Base-by-base conservation (phyloP, 306 rosid genomes). In the Corylus heterophylla region DNA sequence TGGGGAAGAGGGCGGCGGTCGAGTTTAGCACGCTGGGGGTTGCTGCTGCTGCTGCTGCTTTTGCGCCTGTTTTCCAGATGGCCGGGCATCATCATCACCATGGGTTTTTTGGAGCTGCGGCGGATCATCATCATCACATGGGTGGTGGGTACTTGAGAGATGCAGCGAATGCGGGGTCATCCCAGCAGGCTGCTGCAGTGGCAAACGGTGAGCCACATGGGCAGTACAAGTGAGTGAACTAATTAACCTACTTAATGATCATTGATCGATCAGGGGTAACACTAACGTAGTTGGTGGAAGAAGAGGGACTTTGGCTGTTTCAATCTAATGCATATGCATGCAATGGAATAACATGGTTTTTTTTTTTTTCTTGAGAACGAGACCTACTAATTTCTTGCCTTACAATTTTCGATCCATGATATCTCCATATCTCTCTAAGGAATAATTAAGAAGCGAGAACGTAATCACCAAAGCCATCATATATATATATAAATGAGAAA, bases 1-100 rank as follows among this genome's bases (percentile, higher is more conserved):
- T 85, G 12, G 86, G 86, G 17, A 87, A 85, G 80, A 83, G 90
- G 29, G 7, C 42, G 29, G 7, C 42, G 8, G 72, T 67, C 0
- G 72, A 67, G 27, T 67, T 67, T 42, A 49, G 72, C 29, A n/a
- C 72, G 12, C 35, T 81, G 2, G 86, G 83, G 5, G 74, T 54
- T 49, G 82, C 84, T 12, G 52, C 52, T 2, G 50, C 50, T 5
- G 52, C 52, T 48, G 17, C 87, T 69, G 85, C 82, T 12, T 86
- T 86, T 67, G 85, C 82, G 0, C 81, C 88, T 2, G 80, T 67
- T 8, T 89, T 84, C 84, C 93, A 83, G 51, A 73, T 80, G 61
- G 76, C 79, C 29, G 62, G 45, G 3, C 84, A 79, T 22, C 80
- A 79, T 22, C 80, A 75, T 59, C 86, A 77, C 14, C 83, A 85